Percentiles rank a stretch among this genome's conserved stretches.
Conservation (phyloP, 225 moss, liverwort and hornwort genomes). For the Pseudisothecium myosuroides region DNA sequence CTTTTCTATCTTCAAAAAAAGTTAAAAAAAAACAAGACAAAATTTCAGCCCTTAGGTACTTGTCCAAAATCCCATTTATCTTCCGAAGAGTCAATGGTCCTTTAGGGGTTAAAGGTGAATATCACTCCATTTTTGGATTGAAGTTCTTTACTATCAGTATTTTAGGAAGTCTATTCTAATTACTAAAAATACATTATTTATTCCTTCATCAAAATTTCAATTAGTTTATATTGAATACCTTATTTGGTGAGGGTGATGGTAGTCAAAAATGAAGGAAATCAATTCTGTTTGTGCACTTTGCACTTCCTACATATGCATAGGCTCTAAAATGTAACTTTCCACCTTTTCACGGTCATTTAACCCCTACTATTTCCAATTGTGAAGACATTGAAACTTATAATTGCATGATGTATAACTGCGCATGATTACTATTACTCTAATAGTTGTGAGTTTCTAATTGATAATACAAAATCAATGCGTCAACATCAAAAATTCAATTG, state of each 20-base stretch:
- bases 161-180: background rate
- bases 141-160: background rate
- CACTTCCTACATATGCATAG: background rate
- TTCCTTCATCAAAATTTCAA: background rate
- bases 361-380: background rate
- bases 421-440: background rate
- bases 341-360: background rate
- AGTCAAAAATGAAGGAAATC: background rate
- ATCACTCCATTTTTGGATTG: background rate
- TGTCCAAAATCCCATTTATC: too few relatives aligned
- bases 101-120: background rate
- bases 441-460: fast-evolving
- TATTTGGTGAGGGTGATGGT: background rate
- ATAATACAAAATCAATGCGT: background rate
- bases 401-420: fast-evolving
- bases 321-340: background rate
- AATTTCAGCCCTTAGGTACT: too few relatives aligned
- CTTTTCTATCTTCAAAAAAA: too few relatives aligned
- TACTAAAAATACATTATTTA: background rate
- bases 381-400: background rate
- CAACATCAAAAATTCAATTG: background rate
- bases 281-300: background rate
- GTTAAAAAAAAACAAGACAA: too few relatives aligned
- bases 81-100: too few relatives aligned
- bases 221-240: background rate